Evolutionary conservation across 2,329 filamentous ascomycete genomes (phyloP).

Genomic region (Podosphaera aphanis): DNA sequence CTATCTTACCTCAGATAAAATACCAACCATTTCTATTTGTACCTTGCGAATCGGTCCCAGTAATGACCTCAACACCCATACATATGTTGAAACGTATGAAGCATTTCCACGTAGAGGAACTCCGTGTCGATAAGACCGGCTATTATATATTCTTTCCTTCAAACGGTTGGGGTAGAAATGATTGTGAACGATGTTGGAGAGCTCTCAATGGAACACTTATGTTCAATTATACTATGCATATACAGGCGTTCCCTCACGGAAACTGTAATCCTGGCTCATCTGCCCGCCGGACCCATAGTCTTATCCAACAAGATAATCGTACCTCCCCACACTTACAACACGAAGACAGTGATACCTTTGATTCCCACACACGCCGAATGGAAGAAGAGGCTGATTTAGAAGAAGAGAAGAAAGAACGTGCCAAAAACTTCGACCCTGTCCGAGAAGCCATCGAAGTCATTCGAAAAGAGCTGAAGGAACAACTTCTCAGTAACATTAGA

Average conservation of each 20-base stretch:
- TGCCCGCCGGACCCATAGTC: slow-evolving; percentile 4
- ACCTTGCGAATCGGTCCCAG: slow-evolving; percentile 64
- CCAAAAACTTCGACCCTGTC: slow-evolving; percentile 77
- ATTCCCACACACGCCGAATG: slow-evolving; percentile 39
- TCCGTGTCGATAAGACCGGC: slow-evolving; percentile 62
- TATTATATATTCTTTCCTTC: slow-evolving; percentile 87
- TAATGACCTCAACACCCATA: slow-evolving; percentile 60
- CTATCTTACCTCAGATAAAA: slow-evolving; percentile 44
- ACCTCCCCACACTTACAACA: slow-evolving; percentile 20
- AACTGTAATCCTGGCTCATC: slow-evolving; percentile 7
- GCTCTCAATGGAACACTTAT: slow-evolving; percentile 60
- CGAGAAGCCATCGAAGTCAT: slow-evolving; percentile 59
- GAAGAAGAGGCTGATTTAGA: slow-evolving; percentile 68
- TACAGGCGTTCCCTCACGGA: slow-evolving; percentile 43
- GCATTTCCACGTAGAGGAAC: slow-evolving; percentile 55
- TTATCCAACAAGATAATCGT: slow-evolving; percentile 11
- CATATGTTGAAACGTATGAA: slow-evolving; percentile 82
- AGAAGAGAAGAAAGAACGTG: slow-evolving; percentile 71
- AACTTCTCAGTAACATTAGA: slow-evolving; percentile 72
- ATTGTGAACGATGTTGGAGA: slow-evolving; percentile 59
- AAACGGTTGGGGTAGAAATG: slow-evolving; percentile 48
- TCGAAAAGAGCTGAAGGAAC: slow-evolving; percentile 59
- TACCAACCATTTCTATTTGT: slow-evolving; percentile 80
- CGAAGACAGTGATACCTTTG: slow-evolving; percentile 34
- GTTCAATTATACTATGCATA: slow-evolving; percentile 81